phyloP scores from a whole-genome alignment of 306 rosid species.

The Citrullus mucosospermus region DNA sequence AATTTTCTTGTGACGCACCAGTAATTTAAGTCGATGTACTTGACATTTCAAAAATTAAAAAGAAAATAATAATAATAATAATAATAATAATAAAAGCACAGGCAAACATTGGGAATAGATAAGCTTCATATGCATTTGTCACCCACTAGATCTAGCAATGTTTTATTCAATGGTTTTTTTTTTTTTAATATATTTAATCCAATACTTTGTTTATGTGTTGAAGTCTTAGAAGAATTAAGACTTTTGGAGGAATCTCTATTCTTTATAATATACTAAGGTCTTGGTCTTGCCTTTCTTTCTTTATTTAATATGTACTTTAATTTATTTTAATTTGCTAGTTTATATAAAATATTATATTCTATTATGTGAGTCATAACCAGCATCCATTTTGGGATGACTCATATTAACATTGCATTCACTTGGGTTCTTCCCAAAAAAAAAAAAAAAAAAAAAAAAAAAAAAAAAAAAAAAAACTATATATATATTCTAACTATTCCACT shows the following conservation, averaged over 20 bases:
- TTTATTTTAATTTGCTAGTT: neutral
- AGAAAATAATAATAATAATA: neutral
- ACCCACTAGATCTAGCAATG: neutral
- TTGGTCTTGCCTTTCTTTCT: neutral
- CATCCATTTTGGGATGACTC: neutral
- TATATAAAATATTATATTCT: neutral
- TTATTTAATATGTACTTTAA: neutral
- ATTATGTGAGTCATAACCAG: neutral
- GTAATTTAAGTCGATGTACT: neutral
- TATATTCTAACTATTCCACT: no score
- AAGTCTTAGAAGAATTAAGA: constrained; percentile 2
- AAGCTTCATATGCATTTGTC: constrained; percentile 9
- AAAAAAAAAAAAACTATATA: no score
- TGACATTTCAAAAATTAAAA: no score
- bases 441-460: no score
- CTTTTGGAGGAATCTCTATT: constrained; percentile 6
- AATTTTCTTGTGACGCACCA: neutral
- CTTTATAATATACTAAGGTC: neutral
- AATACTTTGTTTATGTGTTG: neutral
- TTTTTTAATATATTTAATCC: neutral
- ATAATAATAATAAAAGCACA: neutral
- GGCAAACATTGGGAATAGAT: constrained; percentile 1
- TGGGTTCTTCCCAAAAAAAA: no score
- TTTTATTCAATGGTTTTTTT: neutral
- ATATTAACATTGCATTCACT: neutral